phyloP scores from a whole-genome alignment of 1,284 basidiomycete genomes.

The Fereydounia khargensis region DNA sequence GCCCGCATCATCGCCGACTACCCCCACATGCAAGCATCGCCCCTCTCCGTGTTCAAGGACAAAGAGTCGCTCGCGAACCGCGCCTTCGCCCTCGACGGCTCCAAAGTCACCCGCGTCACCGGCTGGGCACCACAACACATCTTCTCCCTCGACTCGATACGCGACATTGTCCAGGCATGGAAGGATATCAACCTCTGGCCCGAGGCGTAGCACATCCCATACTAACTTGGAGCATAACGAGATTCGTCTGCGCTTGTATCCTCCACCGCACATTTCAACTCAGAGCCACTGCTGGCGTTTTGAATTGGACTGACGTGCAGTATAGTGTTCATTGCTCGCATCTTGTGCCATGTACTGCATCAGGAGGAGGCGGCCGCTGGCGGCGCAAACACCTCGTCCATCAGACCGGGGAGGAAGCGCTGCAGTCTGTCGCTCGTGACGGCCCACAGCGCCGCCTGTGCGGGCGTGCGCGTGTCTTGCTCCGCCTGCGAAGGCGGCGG shows the following conservation, averaged over 20 bases:
- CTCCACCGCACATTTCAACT: no score
- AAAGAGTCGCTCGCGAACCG: conserved; percentile 26
- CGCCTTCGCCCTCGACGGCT: conserved; percentile 18
- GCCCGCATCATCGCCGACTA: conserved; percentile 5
- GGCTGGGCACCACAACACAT: no score
- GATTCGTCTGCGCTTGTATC: no score
- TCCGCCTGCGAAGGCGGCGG: not conserved
- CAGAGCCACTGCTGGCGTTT: no score
- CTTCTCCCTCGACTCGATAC: no score
- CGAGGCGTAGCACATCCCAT: no score
- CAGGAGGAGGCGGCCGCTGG: not conserved
- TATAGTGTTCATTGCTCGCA: no score
- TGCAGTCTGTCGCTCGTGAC: conserved; percentile 31
- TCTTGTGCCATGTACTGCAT: no score
- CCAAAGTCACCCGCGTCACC: conserved; percentile 20
- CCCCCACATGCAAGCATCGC: conserved; percentile 1
- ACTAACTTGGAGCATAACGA: no score
- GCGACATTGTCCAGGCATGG: no score
- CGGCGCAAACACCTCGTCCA: conserved; percentile 36
- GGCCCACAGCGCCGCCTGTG: conserved; percentile 25
- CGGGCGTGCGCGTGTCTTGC: not conserved
- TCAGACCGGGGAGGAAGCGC: conserved; percentile 38
- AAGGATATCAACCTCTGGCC: no score
- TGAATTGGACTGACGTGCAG: no score
- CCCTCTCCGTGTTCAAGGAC: conserved; percentile 12